These are phyloP conservation scores for Hypoxylon sp. DNA, from an alignment of 2,329 filamentous ascomycete genomes.

Conservation along the genomic window DNA sequence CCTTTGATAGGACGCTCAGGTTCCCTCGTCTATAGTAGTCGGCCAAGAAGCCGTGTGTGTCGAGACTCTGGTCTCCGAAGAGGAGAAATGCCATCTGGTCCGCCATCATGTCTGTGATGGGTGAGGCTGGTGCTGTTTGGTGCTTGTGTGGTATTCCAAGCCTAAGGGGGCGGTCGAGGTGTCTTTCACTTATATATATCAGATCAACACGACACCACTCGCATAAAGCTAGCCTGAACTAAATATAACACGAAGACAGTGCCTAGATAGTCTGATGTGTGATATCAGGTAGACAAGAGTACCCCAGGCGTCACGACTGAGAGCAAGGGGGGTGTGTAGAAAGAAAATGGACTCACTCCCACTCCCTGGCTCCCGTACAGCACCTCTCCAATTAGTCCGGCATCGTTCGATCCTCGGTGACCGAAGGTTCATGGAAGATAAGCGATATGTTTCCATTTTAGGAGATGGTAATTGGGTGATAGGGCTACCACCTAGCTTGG, in stretches of 20 bases:
- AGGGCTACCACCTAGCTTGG: constrained; percentile 43
- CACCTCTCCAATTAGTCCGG: constrained; percentile 53
- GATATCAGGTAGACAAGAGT: constrained; percentile 34
- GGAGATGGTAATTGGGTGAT: constrained; percentile 43
- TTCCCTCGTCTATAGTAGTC: constrained; percentile 62
- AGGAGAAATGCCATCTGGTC: constrained; percentile 68
- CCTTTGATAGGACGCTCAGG: constrained; percentile 66
- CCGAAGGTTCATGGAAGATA: constrained; percentile 58
- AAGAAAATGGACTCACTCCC: constrained; percentile 43
- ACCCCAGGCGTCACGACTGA: constrained; percentile 36
- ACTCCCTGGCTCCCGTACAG: constrained; percentile 41
- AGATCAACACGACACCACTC: constrained; percentile 33
- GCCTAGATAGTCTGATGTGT: constrained; percentile 40
- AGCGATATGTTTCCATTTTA: constrained; percentile 55
- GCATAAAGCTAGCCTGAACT: constrained; percentile 39
- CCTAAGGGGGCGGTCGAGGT: constrained; percentile 34
- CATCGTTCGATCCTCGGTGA: constrained; percentile 57
- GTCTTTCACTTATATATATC: constrained; percentile 52
- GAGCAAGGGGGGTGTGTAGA: constrained; percentile 38
- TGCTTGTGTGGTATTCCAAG: constrained; percentile 38
- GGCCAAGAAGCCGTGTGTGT: constrained; percentile 73
- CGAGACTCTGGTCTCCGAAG: constrained; percentile 78
- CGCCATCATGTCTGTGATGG: constrained; percentile 55
- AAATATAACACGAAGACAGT: constrained; percentile 46
- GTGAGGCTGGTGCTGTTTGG: constrained; percentile 43